A percentile compares a stretch with the other conserved stretches of the same genome.
Evolutionary conservation across 495 filamentous ascomycete species (phyloP).

Genomic region (Aspergillus cristatus): DNA sequence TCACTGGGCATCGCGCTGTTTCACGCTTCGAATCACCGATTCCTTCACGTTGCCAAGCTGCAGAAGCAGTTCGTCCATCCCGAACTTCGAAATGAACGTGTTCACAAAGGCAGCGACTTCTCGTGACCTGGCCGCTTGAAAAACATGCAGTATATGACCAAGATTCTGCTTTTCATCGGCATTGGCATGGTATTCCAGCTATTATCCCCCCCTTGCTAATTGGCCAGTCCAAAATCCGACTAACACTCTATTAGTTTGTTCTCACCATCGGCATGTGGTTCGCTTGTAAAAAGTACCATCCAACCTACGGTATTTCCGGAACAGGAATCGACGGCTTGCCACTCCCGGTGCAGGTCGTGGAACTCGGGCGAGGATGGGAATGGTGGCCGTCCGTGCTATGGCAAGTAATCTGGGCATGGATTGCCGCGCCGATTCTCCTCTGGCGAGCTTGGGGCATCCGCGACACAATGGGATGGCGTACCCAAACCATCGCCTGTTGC

Average conservation of each 20-base stretch:
- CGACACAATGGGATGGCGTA: constrained; percentile 9
- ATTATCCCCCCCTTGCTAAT: neutral
- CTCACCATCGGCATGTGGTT: constrained; percentile 7
- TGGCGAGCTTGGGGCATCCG: constrained; percentile 3
- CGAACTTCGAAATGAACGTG: neutral
- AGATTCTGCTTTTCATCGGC: constrained; percentile 1
- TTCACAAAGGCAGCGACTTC: neutral
- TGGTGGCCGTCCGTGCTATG: constrained; percentile 6
- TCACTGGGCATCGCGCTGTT: constrained; percentile 6
- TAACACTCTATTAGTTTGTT: constrained; percentile 1
- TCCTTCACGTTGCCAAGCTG: constrained; percentile 7
- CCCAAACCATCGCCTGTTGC: constrained; percentile 7
- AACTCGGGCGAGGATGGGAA: constrained; percentile 6
- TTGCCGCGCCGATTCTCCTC: constrained; percentile 7
- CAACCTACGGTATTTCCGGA: constrained; percentile 5
- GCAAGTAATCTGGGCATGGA: constrained; percentile 9
- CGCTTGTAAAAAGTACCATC: constrained; percentile 6
- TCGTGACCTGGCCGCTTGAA: constrained; percentile 2
- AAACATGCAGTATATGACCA: constrained; percentile 6
- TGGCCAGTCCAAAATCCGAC: neutral
- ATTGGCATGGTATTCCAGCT: constrained; percentile 7
- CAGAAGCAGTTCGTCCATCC: constrained; percentile 5
- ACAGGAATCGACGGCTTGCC: constrained; percentile 3
- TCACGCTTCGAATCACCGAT: constrained; percentile 7
- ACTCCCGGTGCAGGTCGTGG: constrained; percentile 1